Percentiles rank a stretch among this genome's conserved stretches.
These are phyloP conservation scores for Lachancea cidri DNA, from an alignment of 805 yeast genomes.

Conservation along the genomic window DNA sequence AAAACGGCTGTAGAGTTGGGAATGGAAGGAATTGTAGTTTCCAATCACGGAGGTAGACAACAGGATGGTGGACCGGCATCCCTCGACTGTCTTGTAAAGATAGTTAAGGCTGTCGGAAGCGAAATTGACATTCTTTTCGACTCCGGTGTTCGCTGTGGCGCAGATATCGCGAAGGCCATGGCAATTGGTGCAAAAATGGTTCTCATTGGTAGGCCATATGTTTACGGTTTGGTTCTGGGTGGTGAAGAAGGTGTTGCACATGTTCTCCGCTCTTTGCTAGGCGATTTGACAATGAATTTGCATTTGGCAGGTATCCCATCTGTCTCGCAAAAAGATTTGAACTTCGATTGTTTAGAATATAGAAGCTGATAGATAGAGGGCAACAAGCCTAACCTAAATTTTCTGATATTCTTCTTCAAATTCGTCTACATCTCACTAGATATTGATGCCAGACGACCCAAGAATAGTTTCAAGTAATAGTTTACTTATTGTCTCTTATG, in stretches of 20 bases:
- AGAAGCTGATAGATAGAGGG: constrained; percentile 4
- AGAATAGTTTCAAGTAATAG: too few relatives aligned
- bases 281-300: constrained; percentile 13
- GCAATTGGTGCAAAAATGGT: constrained; percentile 8
- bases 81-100: constrained; percentile 6
- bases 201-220: constrained; percentile 6
- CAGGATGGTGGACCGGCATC: constrained; percentile 17
- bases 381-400: too few relatives aligned
- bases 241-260: constrained; percentile 10
- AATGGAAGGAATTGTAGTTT: constrained; percentile 8
- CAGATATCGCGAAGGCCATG: constrained; percentile 8
- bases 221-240: constrained; percentile 6
- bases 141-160: constrained; percentile 8
- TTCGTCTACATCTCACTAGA: too few relatives aligned
- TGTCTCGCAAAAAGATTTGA: constrained; percentile 10
- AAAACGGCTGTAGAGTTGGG: constrained; percentile 4
- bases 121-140: constrained; percentile 6
- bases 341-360: constrained; percentile 10
- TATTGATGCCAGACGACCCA: too few relatives aligned
- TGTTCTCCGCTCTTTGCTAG: constrained; percentile 13
- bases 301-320: constrained; percentile 14
- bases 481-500: too few relatives aligned
- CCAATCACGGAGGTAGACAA: constrained; percentile 9
- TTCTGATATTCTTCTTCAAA: too few relatives aligned
- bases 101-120: constrained; percentile 11